Evolutionary conservation across 495 filamentous ascomycete species (phyloP), one percentile per base, ranked within the genome.

Genomic region (Physcia stellaris): DNA sequence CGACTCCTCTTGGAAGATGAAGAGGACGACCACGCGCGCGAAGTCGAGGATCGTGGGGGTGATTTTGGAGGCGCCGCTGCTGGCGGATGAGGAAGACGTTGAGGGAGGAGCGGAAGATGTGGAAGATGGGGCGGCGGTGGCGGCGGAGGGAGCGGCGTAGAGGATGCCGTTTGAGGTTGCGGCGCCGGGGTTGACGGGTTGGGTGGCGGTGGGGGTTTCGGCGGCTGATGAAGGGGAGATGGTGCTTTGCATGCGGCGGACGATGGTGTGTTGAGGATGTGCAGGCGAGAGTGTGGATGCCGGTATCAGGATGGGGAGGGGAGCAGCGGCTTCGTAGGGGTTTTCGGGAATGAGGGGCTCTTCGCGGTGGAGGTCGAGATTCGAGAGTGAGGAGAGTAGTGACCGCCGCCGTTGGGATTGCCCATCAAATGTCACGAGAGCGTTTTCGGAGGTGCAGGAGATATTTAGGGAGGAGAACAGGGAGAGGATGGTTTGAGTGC

Each of bases 381-480:
- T 48, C 37, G n/a, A 35, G 30, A 4, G 44, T 29, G 13, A 43
- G 32, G 24, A 47, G 15, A 23, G 17, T 19, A 41, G 12, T 23
- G 28, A 39, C 41, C 37, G 24, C 45, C 48, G 17, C 37, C 42
- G 27, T 32, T 43, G 22, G 35, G 37, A 60, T 22, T 57, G 48
- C 20, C 77, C 73, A 39, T 77, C 69, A 49, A 98, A 92, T 0
- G 83, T 79, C 6, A 96, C 77, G 16, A 98, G 70, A 0, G 82
- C 75, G 44, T 95, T 95, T 58, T 94, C 76, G 0, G 75, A 71
- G 1, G 68, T 73, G 57, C 90, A 98, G 33, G 76, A 77, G 23
- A 92, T 63, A 41, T 77, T 77, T 24, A 64, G 74, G 28, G 68
- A 58, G 50, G 77, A 83, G 57, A 98, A 86, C 33, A 85, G 69